Evolutionary conservation across 1,139 yeast genomes (phyloP), one percentile per base, ranked within the genome.

Genomic region (Zygoascus sp.): DNA sequence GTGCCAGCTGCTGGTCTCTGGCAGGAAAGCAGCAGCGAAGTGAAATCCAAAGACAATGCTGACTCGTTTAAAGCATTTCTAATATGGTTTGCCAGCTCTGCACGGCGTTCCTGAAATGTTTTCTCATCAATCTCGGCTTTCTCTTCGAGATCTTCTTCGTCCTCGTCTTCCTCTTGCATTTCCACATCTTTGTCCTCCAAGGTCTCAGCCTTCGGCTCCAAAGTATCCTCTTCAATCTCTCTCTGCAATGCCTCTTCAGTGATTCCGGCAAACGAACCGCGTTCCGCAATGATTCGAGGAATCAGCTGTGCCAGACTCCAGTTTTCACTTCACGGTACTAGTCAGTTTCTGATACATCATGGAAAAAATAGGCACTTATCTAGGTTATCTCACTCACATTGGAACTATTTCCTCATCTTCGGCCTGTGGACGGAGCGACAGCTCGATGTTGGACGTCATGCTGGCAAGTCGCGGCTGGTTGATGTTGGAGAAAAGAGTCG

Each of bases 1-100:
- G 84, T 76, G 1, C 94, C 96, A 1, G 92, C 83, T 19, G 85
- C 84, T 1, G 96, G 96, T 52, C 92, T 76, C 10, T 80, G 79
- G 13, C 88, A 76, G n/a, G 96, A 83, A 40, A 92, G 72, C 47
- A 94, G 68, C 50, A 92, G 71, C 1, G 96, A 87, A 1, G 90
- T 83, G 57, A 90, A 86, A 60, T 92, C 98, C 50, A 90, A 70
- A 0, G 96, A 82, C 37, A 92, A 68, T 0, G 96, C 89, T 0
- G 95, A 81, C 61, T 92, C 97, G 62, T 92, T 92, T 58, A 86
- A 72, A 0, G 98, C 96, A 2, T 77, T 66, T 50, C 78, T 58
- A 27, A 89, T 73, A 44, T 76, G 71, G 23, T 72, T 72, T 19
- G 81, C 61, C 47, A 87, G 72, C 51, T 81, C 81, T 15, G 70